A percentile compares a stretch with the other conserved stretches of the same genome.
Conservation (phyloP, 306 rosid genomes). For the Medicago arabica region DNA sequence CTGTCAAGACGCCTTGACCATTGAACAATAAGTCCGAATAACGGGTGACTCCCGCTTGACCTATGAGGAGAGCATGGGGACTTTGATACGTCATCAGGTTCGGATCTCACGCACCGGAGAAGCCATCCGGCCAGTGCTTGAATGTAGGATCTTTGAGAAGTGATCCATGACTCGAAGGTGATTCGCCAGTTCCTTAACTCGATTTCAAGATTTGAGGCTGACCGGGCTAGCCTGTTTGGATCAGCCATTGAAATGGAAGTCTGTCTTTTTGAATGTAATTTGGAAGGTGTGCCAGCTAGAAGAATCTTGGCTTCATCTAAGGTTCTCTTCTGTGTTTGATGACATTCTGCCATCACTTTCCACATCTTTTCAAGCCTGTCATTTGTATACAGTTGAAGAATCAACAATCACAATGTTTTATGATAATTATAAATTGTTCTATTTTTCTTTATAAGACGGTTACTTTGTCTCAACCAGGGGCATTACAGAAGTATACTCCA, state of each 20-base stretch:
- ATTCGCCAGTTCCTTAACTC: conserved; percentile 85
- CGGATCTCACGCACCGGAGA: conserved; percentile 70
- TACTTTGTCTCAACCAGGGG: no score
- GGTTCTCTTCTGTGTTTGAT: conserved; percentile 75
- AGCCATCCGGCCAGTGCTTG: conserved; percentile 85
- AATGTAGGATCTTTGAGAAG: conserved; percentile 83
- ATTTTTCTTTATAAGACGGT: neutral
- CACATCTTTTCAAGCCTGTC: conserved; percentile 90
- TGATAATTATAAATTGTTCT: neutral
- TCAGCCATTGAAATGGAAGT: conserved; percentile 54
- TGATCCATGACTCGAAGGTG: conserved; percentile 83
- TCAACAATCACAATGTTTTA: conserved; percentile 28
- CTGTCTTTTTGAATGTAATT: conserved; percentile 47
- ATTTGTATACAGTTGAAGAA: conserved; percentile 24
- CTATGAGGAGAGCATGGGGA: conserved; percentile 64
- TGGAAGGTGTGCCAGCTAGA: conserved; percentile 64
- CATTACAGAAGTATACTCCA: no score
- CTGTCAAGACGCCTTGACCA: conserved; percentile 78
- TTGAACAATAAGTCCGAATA: conserved; percentile 77
- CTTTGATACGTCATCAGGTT: conserved; percentile 55
- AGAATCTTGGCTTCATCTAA: conserved; percentile 84
- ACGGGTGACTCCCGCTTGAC: conserved; percentile 63
- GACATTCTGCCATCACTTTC: conserved; percentile 95
- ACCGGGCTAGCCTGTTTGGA: conserved; percentile 68
- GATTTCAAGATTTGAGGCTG: conserved; percentile 71